A percentile compares a stretch with the other conserved stretches of the same genome.
phyloP scores from a whole-genome alignment of 2,329 filamentous ascomycete genomes.

The Aspergillus transmontanensis region DNA sequence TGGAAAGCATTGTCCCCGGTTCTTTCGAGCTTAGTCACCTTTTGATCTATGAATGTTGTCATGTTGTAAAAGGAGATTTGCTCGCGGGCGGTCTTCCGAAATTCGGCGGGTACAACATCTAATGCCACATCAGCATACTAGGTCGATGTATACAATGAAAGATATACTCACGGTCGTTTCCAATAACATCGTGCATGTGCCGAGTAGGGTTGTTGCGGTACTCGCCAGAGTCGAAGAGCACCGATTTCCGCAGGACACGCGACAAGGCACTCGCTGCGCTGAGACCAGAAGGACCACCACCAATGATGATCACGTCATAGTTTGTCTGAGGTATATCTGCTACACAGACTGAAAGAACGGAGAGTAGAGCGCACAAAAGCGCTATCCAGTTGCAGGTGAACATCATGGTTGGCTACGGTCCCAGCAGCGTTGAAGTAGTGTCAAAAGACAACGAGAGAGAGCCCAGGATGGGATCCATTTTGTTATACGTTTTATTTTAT shows the following conservation, averaged over 20 bases:
- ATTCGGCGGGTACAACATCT: not conserved
- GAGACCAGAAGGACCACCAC: slow-evolving; percentile 60
- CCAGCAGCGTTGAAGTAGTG: not conserved
- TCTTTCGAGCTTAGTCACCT: not conserved
- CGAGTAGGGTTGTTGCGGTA: slow-evolving; percentile 60
- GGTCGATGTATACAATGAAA: too few relatives aligned
- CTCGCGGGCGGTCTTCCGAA: not conserved
- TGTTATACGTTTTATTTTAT: not conserved
- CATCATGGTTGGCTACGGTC: not conserved
- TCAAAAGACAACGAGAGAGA: not conserved
- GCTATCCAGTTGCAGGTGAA: not conserved
- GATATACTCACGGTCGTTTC: slow-evolving; percentile 53
- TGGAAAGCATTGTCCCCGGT: not conserved
- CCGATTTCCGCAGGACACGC: slow-evolving; percentile 59
- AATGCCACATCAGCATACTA: not conserved
- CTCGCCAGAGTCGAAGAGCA: slow-evolving; percentile 60
- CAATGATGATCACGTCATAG: slow-evolving; percentile 60
- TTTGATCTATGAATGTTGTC: not conserved
- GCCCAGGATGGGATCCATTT: not conserved
- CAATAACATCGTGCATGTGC: slow-evolving; percentile 62
- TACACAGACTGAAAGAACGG: not conserved
- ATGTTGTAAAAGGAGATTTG: not conserved
- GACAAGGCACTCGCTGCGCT: slow-evolving; percentile 57
- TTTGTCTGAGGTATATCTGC: slow-evolving; percentile 26
- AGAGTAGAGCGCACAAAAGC: not conserved